Evolutionary conservation across 164 flowering plant species (phyloP).

Genomic region (Vitis riparia): DNA sequence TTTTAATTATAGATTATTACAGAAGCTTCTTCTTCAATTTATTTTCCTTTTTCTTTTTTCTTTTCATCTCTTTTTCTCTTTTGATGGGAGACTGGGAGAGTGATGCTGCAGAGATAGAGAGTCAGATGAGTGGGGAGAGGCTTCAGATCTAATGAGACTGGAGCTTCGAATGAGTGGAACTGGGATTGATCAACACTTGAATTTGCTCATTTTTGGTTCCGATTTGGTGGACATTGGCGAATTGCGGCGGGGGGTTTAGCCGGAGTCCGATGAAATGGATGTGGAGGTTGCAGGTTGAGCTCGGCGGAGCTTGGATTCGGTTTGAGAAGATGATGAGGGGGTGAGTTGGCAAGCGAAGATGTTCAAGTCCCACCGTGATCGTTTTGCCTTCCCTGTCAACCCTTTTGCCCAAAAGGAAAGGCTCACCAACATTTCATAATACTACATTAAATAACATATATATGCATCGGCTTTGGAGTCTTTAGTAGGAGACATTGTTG

Average conservation of each 20-base stretch:
- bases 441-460: too few relatives aligned
- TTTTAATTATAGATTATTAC: background rate
- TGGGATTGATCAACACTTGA: slow-evolving; percentile 6
- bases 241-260: slow-evolving; percentile 7
- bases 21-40: slow-evolving; percentile 35
- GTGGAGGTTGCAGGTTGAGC: slow-evolving; percentile 12
- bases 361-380: slow-evolving; percentile 76
- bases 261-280: slow-evolving; percentile 26
- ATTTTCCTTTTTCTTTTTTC: background rate
- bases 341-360: slow-evolving; percentile 38
- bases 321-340: slow-evolving; percentile 11
- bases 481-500: too few relatives aligned
- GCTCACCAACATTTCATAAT: too few relatives aligned
- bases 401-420: too few relatives aligned
- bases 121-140: background rate
- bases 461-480: too few relatives aligned
- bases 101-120: slow-evolving; percentile 10
- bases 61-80: slow-evolving; percentile 5
- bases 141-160: slow-evolving; percentile 20
- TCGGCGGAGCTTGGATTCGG: slow-evolving; percentile 20
- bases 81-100: too few relatives aligned
- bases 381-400: background rate
- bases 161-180: background rate
- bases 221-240: slow-evolving; percentile 12
- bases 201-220: slow-evolving; percentile 4